Base-by-base conservation (phyloP, 2,329 filamentous ascomycete genomes). In the Fusarium solani-melongenae region DNA sequence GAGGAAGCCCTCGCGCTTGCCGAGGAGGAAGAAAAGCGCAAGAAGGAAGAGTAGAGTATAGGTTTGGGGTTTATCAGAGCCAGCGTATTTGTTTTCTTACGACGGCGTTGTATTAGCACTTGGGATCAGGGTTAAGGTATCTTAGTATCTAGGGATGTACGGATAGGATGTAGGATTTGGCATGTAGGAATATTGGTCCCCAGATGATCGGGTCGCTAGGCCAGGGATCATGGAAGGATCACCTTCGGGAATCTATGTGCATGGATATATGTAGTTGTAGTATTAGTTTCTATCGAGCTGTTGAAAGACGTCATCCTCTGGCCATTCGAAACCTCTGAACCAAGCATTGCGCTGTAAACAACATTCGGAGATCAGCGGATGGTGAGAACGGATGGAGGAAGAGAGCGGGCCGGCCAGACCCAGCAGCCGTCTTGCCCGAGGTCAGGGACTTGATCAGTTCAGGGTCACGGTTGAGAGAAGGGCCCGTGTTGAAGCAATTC, bases 1-100 rank as follows among this genome's bases (percentile, higher is more conserved):
- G 81, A 82, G 41, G 82, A 83, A 68, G 82, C 80, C 12, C 68
- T 84, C 44, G 79, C 71, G 53, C 56, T 80, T 31, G 79, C 81
- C 6, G 81, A 82, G 53, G 75, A 80, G 56, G 73, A 79, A 56
- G 67, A 67, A 56, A 71, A 77, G 36, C 73, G 73, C 38, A 75
- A 74, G 41, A 57, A 72, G 33, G 51, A 46, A 33, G 56, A 44
- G 51, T 66, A 29, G 29, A 34, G 31, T 44, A 49, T 11, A 29
- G 11, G 20, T 44, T 59, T 64, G 10, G 12, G 22, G 22, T 62
- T 64, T 69, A 51, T 31, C 22, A 62, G 41, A 41, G 36, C 61
- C 51, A 57, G 56, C 53, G 66, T 75, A 64, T 60, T 75, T 67
- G 38, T 46, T 60, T 61, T 68, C 41, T 62, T 49, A 67, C 57